Evolutionary conservation across 2,329 filamentous ascomycete genomes (phyloP).

Genomic region (Capronia epimyces): DNA sequence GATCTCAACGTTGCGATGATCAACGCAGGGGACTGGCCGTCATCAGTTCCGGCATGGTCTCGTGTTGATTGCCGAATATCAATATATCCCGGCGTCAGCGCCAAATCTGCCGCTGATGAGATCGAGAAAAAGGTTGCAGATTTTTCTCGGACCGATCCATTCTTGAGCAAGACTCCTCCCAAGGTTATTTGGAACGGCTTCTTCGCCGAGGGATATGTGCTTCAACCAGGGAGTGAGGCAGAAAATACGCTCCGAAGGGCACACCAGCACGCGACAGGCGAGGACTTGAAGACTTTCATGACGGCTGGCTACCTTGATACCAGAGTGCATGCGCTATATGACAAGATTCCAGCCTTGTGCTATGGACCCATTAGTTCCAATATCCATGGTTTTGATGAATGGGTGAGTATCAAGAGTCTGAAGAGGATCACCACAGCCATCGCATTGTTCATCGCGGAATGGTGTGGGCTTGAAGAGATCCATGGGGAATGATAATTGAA

Average conservation of each 20-base stretch:
- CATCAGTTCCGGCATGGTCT: constrained; percentile 24
- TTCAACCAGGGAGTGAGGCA: constrained; percentile 29
- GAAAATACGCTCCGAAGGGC: constrained; percentile 23
- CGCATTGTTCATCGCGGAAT: constrained; percentile 23
- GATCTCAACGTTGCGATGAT: constrained; percentile 25
- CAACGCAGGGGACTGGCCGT: constrained; percentile 23
- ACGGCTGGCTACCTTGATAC: constrained; percentile 22
- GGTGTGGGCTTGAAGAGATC: constrained; percentile 23
- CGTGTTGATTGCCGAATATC: constrained; percentile 22
- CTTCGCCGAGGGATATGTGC: constrained; percentile 30
- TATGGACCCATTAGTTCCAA: constrained; percentile 35
- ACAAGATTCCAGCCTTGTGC: constrained; percentile 20
- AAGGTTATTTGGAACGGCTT: constrained; percentile 29
- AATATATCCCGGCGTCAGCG: constrained; percentile 21
- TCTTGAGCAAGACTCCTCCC: constrained; percentile 29
- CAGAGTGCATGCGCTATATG: constrained; percentile 20
- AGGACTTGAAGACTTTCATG: constrained; percentile 16
- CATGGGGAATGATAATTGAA: neutral
- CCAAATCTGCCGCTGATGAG: constrained; percentile 21
- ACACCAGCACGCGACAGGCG: constrained; percentile 28
- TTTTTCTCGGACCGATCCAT: constrained; percentile 28
- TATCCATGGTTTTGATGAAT: constrained; percentile 49
- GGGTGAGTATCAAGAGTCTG: constrained; percentile 43
- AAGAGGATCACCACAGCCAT: constrained; percentile 21
- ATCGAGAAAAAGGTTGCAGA: constrained; percentile 31